Conservation (phyloP, 306 rosid species). For the Cyamopsis tetragonoloba region DNA sequence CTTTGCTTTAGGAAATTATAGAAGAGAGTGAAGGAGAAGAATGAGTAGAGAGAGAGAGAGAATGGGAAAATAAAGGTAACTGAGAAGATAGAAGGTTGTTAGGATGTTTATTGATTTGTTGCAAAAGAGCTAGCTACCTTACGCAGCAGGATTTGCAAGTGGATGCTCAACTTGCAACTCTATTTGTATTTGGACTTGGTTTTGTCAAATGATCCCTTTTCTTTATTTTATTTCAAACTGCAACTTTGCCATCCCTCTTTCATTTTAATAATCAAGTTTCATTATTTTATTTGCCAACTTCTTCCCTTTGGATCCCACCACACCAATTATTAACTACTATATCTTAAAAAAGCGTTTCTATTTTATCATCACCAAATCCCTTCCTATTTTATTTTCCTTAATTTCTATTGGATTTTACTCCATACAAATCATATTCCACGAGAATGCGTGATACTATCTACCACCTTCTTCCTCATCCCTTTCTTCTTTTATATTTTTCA, state of each 20-base stretch:
- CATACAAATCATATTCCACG: not conserved
- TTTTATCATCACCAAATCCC: not conserved
- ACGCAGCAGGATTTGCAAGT: conserved; percentile 41
- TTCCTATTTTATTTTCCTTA: too few species aligned
- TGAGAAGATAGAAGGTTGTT: conserved; percentile 4
- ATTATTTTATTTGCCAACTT: conserved; percentile 21
- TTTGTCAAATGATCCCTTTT: conserved; percentile 1
- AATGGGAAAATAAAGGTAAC: not conserved
- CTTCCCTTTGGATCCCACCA: not conserved
- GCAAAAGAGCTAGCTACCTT: conserved; percentile 32
- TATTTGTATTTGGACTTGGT: conserved; percentile 20
- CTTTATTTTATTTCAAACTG: conserved; percentile 41
- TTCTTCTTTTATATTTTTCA: not conserved
- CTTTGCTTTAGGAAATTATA: not conserved
- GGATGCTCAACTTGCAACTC: conserved; percentile 44
- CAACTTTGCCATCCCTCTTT: conserved; percentile 33
- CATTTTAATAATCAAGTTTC: not conserved
- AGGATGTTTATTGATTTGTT: conserved; percentile 26
- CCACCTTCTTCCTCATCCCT: not conserved
- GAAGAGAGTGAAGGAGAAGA: not conserved
- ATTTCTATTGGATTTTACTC: too few species aligned
- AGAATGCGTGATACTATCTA: not conserved
- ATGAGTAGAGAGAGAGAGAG: conserved; percentile 14
- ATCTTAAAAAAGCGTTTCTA: not conserved
- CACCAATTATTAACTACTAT: not conserved